Evolutionary conservation across 495 filamentous ascomycete genomes (phyloP), one percentile per base, ranked within the genome.

Genomic region (Lasiosphaeria ovina): DNA sequence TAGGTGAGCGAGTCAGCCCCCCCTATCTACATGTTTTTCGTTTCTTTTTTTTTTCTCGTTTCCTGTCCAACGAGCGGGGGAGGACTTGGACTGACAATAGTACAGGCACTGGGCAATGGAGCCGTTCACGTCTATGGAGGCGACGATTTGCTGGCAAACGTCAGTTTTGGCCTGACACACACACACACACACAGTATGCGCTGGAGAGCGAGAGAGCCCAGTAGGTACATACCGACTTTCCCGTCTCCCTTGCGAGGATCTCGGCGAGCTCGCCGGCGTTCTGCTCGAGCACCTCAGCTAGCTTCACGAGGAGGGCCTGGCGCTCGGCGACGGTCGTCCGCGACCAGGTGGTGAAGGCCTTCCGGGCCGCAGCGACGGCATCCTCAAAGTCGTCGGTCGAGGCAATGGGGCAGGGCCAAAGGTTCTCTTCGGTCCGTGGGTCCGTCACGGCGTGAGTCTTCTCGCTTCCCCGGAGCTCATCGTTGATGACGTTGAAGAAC

Each of bases 241-340:
- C 76, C 8, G 72, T 76, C 58, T 80, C 77, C 54, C 62, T 70
- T 62, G 66, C 67, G 33, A 79, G 66, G 3, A 77, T 70, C 33
- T 70, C 66, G 35, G 71, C 60, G 11, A 80, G 63, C 51, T 78
- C 68, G 3, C 70, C 68, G 9, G 58, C 56, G 52, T 80, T 66
- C 34, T 74, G 58, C 10, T 69, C 61, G 51, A 79, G 59, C 48
- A 65, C 54, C 9, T 74, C 71, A 45, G 79, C 80, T 51, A 84
- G 81, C 59, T 83, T 83, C 48, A 72, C 55, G 4, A 90, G 65
- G 10, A 81, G 66, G 32, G 81, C 76, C 40, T 84, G 79, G 14
- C 89, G 80, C 67, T 82, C 75, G 0, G 73, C 62, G 11, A 73
- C 59, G 0, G 76, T 73, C 10, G 68, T 74, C 44, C 72, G 63